Conservation (phyloP, 2,329 filamentous ascomycete species). For the Chaetomium olivaceum region DNA sequence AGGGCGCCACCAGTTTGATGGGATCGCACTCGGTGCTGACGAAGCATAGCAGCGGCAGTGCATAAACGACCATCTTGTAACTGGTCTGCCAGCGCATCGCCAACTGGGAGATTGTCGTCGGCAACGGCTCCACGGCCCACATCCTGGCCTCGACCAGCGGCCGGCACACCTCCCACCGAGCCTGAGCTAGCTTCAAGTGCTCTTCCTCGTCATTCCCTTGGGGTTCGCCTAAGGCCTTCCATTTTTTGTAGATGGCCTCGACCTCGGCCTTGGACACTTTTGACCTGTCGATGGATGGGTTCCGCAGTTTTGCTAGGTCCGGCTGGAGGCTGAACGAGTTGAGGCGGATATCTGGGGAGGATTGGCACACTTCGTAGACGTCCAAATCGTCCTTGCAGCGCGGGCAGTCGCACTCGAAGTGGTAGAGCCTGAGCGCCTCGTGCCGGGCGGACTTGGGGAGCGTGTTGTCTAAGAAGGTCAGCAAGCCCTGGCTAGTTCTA, state of each 20-base stretch:
- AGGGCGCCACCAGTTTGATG: constrained; percentile 52
- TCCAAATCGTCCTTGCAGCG: constrained; percentile 54
- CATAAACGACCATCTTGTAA: constrained; percentile 44
- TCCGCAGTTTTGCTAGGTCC: constrained; percentile 39
- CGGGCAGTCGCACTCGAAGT: constrained; percentile 53
- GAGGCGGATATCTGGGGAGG: constrained; percentile 44
- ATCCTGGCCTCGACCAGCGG: constrained; percentile 42
- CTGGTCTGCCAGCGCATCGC: constrained; percentile 49
- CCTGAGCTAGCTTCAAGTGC: constrained; percentile 35
- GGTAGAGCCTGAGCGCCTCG: constrained; percentile 49
- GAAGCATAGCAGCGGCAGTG: constrained; percentile 51
- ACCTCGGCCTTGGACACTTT: constrained; percentile 31
- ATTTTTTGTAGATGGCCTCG: constrained; percentile 35
- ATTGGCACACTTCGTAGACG: constrained; percentile 53
- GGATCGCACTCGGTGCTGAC: constrained; percentile 51
- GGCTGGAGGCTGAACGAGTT: constrained; percentile 50
- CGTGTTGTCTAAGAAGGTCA: constrained; percentile 47
- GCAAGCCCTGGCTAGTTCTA: background rate
- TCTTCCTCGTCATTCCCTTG: constrained; percentile 19
- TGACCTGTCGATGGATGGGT: constrained; percentile 37
- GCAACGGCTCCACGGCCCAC: constrained; percentile 54
- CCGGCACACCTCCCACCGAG: constrained; percentile 42
- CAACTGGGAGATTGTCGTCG: constrained; percentile 47
- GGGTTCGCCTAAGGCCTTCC: constrained; percentile 23
- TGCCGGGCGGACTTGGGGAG: constrained; percentile 47